Percentiles rank a stretch among this genome's conserved stretches.
These are phyloP conservation scores for Chalciporus chontae DNA, from an alignment of 768 basidiomycete genomes.

Conservation along the genomic window DNA sequence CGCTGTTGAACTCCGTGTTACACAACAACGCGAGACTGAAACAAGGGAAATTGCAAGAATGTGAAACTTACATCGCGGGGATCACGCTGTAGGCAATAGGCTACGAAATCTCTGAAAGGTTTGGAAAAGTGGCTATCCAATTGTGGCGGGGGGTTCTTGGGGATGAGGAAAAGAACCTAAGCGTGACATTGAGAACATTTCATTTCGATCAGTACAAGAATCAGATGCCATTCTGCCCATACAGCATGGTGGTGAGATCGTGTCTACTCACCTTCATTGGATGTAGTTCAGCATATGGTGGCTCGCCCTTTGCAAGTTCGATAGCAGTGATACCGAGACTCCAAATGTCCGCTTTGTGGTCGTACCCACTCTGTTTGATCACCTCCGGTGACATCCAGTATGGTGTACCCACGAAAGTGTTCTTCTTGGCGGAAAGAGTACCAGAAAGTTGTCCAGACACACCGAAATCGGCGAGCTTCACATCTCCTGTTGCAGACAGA, in stretches of 20 bases:
- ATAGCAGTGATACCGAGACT: conserved; percentile 96
- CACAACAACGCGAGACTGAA: conserved; percentile 3
- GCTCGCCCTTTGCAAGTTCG: conserved; percentile 95
- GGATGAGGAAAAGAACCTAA: conserved; percentile 95
- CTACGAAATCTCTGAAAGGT: conserved; percentile 91
- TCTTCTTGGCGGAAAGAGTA: conserved; percentile 91
- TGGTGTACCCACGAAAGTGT: conserved; percentile 96
- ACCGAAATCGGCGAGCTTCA: conserved; percentile 98
- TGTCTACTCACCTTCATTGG: conserved; percentile 85
- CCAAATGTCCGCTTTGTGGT: conserved; percentile 99
- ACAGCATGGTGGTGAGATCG: neutral
- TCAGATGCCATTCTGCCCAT: neutral
- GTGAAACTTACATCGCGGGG: conserved; percentile 71
- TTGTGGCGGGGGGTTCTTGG: conserved; percentile 92
- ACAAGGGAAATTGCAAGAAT: neutral
- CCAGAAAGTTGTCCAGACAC: conserved; percentile 97
- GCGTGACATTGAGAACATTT: neutral
- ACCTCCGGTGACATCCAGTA: conserved; percentile 99
- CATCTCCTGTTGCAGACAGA: conserved; percentile 87
- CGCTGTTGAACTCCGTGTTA: conserved; percentile 49
- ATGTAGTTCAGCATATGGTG: conserved; percentile 96
- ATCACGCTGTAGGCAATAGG: conserved; percentile 90
- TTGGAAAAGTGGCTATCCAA: conserved; percentile 91
- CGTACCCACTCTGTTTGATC: conserved; percentile 99
- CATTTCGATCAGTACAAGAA: neutral